phyloP scores from a whole-genome alignment of 1,284 basidiomycete genomes.

The Erythrobasidium hasegawianum region DNA sequence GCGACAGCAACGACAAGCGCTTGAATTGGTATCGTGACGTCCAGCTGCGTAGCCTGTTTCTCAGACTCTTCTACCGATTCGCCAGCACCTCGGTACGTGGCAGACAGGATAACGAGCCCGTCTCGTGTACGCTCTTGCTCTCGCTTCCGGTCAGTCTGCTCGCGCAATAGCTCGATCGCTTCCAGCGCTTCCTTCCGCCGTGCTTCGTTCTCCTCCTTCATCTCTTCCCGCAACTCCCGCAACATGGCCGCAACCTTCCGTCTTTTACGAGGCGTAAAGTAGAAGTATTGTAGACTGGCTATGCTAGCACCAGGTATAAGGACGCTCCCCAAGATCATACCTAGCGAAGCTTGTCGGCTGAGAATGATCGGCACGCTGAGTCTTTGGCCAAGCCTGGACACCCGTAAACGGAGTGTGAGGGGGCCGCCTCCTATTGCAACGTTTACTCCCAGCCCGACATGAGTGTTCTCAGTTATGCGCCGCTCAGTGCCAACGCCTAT shows the following conservation, averaged over 20 bases:
- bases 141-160: constrained; percentile 51
- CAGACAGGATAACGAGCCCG: constrained; percentile 65
- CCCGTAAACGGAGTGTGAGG: constrained; percentile 47
- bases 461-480: constrained; percentile 48
- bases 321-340: constrained; percentile 54
- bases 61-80: constrained; percentile 32
- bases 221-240: constrained; percentile 57
- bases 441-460: constrained; percentile 47
- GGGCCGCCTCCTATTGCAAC: constrained; percentile 44
- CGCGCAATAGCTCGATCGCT: constrained; percentile 53
- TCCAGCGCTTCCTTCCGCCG: constrained; percentile 59
- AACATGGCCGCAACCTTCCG: constrained; percentile 53
- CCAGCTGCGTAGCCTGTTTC: constrained; percentile 30
- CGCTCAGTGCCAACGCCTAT: constrained; percentile 47
- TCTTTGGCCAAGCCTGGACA: constrained; percentile 57
- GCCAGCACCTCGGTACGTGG: constrained; percentile 58
- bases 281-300: constrained; percentile 57
- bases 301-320: constrained; percentile 58
- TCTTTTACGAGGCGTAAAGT: constrained; percentile 58
- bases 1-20: constrained; percentile 58
- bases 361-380: constrained; percentile 59
- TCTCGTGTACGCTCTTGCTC: constrained; percentile 49
- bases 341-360: constrained; percentile 53
- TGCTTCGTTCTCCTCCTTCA: constrained; percentile 61
- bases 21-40: constrained; percentile 72